Evolutionary conservation across 257 asterid genomes (phyloP).

Genomic region (Solanum pinnatisectum): DNA sequence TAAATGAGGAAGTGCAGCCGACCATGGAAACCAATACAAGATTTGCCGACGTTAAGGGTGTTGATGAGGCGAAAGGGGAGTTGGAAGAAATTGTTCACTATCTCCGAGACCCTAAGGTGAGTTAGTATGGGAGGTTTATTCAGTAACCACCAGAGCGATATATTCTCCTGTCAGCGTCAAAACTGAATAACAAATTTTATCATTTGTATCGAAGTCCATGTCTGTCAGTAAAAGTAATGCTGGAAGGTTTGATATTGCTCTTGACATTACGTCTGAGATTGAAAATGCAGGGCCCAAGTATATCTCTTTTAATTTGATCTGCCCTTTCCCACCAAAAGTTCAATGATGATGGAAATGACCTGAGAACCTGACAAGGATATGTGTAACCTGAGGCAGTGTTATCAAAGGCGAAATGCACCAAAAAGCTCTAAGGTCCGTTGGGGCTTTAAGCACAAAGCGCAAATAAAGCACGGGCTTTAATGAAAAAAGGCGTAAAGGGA

Average conservation of each 20-base stretch:
- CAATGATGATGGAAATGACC: background rate
- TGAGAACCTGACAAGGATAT: background rate
- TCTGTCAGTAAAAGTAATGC: background rate
- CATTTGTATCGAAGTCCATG: background rate
- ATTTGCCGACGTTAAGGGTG: conserved; percentile 91
- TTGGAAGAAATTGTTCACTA: conserved; percentile 96
- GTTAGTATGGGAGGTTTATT: background rate
- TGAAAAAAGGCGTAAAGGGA: background rate
- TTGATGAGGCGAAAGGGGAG: conserved; percentile 92
- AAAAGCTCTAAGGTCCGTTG: background rate
- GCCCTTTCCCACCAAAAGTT: background rate
- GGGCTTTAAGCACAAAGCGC: background rate
- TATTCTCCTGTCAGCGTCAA: background rate
- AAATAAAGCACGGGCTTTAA: background rate
- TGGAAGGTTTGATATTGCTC: background rate
- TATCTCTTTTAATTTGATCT: background rate
- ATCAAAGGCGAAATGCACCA: background rate
- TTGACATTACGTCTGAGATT: background rate
- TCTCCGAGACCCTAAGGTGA: conserved; percentile 96
- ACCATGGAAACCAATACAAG: conserved; percentile 74
- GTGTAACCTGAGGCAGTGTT: background rate
- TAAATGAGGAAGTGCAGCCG: conserved; percentile 86
- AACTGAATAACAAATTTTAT: background rate
- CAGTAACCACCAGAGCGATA: background rate
- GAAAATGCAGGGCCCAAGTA: background rate